Conservation (phyloP, 129 eudicot species). For the Chrysanthemum seticuspe region DNA sequence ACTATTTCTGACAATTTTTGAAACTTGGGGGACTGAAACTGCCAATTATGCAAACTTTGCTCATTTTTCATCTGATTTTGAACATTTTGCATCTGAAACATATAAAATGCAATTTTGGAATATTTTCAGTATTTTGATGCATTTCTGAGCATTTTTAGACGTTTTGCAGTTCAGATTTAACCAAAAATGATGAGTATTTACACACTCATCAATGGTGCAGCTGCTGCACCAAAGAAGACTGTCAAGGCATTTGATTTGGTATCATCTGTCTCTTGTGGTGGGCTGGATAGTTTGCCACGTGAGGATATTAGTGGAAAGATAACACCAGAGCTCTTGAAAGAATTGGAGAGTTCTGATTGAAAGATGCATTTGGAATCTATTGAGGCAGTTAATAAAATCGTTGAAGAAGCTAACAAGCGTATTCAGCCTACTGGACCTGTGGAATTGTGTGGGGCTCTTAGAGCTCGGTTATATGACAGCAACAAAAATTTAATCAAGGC, state of each 20-base stretch:
- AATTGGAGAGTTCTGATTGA: slow-evolving; percentile 12
- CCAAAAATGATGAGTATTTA: too few relatives aligned
- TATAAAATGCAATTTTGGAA: too few relatives aligned
- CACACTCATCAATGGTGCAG: too few relatives aligned
- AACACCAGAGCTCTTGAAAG: slow-evolving; percentile 78
- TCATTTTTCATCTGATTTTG: too few relatives aligned
- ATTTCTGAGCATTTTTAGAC: too few relatives aligned
- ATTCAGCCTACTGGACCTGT: slow-evolving; percentile 95
- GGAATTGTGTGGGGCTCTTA: slow-evolving; percentile 94
- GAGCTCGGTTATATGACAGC: slow-evolving; percentile 84
- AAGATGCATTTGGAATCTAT: slow-evolving; percentile 92
- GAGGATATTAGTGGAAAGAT: slow-evolving; percentile 97
- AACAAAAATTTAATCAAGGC: slow-evolving; percentile 88
- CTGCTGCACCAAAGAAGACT: slow-evolving; percentile 85
- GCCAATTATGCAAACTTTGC: too few relatives aligned
- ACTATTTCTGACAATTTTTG: too few relatives aligned
- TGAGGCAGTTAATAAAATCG: slow-evolving; percentile 77
- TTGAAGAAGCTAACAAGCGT: slow-evolving; percentile 98
- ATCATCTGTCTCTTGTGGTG: slow-evolving; percentile 66
- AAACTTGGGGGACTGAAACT: too few relatives aligned
- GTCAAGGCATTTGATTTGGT: slow-evolving; percentile 65
- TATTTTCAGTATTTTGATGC: too few relatives aligned
- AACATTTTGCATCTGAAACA: too few relatives aligned
- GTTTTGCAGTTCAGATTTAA: too few relatives aligned
- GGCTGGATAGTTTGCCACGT: slow-evolving; percentile 92